A percentile compares a stretch with the other conserved stretches of the same genome.
These are phyloP conservation scores for Quercus bicolor DNA, from an alignment of 306 rosid species.

Conservation along the genomic window DNA sequence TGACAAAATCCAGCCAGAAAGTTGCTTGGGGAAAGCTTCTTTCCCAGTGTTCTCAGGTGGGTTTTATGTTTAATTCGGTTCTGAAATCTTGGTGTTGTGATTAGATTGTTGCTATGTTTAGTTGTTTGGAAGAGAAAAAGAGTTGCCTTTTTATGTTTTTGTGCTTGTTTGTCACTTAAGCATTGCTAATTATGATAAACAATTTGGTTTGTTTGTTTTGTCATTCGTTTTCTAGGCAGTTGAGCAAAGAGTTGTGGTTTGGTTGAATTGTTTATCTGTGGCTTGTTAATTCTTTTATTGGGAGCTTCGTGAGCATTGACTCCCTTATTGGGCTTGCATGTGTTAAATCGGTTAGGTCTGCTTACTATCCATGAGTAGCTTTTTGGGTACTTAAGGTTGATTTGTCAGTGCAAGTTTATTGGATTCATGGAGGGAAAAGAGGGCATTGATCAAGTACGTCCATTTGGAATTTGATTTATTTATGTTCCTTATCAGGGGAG, in stretches of 20 bases:
- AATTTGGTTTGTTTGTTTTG: not conserved
- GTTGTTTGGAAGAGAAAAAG: not conserved
- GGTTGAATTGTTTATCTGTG: not conserved
- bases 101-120: not conserved
- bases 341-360: not conserved
- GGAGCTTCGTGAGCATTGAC: not conserved
- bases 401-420: not conserved
- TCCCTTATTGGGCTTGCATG: not conserved
- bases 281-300: not conserved
- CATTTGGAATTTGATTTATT: not conserved
- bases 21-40: constrained; percentile 83
- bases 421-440: not conserved
- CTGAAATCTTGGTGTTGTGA: constrained; percentile 2
- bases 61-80: constrained; percentile 12
- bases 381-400: not conserved
- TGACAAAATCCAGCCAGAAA: constrained; percentile 39
- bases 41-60: constrained; percentile 89
- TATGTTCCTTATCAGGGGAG: not conserved
- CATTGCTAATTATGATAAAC: not conserved
- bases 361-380: not conserved
- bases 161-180: not conserved
- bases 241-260: not conserved
- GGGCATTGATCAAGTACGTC: not conserved
- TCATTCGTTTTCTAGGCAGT: not conserved
- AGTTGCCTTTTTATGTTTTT: not conserved